A percentile compares a stretch with the other conserved stretches of the same genome.
Conservation (phyloP, 768 basidiomycete genomes). For the Leccinellum rugosiceps region DNA sequence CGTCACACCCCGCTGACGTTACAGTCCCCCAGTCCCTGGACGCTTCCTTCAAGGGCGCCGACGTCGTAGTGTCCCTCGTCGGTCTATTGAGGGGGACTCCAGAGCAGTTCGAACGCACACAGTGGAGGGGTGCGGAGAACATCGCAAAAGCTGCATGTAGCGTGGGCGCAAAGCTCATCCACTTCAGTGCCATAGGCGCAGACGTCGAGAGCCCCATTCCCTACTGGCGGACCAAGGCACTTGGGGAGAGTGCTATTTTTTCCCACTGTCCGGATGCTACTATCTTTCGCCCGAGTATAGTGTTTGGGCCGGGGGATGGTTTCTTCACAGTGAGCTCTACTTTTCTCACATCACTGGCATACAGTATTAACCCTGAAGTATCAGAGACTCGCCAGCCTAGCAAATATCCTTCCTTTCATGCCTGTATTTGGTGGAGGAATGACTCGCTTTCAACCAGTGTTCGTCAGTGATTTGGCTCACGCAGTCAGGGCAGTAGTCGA, state of each 20-base stretch:
- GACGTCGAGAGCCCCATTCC: constrained; percentile 52
- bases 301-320: constrained; percentile 74
- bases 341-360: neutral
- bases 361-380: neutral
- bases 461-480: constrained; percentile 63
- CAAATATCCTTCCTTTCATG: constrained; percentile 60
- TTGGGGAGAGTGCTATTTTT: constrained; percentile 58
- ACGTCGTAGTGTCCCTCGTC: constrained; percentile 63
- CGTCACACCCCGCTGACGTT: constrained; percentile 49
- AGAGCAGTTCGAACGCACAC: constrained; percentile 55
- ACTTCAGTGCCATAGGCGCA: constrained; percentile 78
- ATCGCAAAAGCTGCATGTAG: constrained; percentile 53
- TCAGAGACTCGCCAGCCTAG: constrained; percentile 62
- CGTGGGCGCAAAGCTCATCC: constrained; percentile 56
- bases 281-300: constrained; percentile 66
- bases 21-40: constrained; percentile 44
- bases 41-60: constrained; percentile 51
- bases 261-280: constrained; percentile 47
- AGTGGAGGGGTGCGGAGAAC: constrained; percentile 64
- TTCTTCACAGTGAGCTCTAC: constrained; percentile 61
- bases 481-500: constrained; percentile 58
- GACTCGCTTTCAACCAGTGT: constrained; percentile 69
- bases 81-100: constrained; percentile 61
- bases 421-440: constrained; percentile 76
- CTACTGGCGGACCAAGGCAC: constrained; percentile 59